These are phyloP conservation scores for Apiospora hydei DNA, from an alignment of 2,329 filamentous ascomycete species.

Conservation along the genomic window DNA sequence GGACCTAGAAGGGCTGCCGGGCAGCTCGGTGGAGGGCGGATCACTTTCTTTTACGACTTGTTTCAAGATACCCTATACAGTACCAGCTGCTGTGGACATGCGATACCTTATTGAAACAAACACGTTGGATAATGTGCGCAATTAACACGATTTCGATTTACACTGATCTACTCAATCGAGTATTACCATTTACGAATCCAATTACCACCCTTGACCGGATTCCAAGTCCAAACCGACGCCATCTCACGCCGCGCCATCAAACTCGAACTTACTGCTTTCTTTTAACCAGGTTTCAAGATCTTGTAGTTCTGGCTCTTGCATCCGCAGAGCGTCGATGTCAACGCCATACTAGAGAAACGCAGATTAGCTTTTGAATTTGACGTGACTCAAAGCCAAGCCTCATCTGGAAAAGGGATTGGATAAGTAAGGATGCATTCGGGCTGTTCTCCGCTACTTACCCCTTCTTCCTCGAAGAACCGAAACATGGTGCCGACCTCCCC, in stretches of 20 bases:
- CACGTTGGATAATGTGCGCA: not conserved
- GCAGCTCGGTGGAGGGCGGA: not conserved
- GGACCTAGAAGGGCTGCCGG: not conserved
- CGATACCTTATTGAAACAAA: too few relatives aligned
- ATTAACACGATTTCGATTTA: not conserved
- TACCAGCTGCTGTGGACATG: not conserved
- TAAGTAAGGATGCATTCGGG: not conserved
- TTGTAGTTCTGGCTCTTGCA: conserved; percentile 41
- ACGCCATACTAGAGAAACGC: conserved; percentile 41
- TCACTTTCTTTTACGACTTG: not conserved
- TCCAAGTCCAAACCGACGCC: not conserved
- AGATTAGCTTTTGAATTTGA: not conserved
- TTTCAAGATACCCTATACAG: not conserved
- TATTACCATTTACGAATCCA: not conserved
- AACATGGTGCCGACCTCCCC: conserved; percentile 46
- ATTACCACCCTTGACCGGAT: not conserved
- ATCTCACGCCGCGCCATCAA: not conserved
- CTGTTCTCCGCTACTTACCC: conserved; percentile 26
- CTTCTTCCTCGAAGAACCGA: conserved; percentile 46
- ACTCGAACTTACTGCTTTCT: conserved; percentile 42
- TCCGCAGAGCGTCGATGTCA: conserved; percentile 43
- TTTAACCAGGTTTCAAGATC: conserved; percentile 48
- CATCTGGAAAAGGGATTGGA: not conserved
- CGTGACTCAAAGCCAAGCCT: not conserved
- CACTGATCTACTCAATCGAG: not conserved